Base-by-base conservation (phyloP, 225 moss, liverwort and hornwort genomes). In the Takakia lepidozioides region DNA sequence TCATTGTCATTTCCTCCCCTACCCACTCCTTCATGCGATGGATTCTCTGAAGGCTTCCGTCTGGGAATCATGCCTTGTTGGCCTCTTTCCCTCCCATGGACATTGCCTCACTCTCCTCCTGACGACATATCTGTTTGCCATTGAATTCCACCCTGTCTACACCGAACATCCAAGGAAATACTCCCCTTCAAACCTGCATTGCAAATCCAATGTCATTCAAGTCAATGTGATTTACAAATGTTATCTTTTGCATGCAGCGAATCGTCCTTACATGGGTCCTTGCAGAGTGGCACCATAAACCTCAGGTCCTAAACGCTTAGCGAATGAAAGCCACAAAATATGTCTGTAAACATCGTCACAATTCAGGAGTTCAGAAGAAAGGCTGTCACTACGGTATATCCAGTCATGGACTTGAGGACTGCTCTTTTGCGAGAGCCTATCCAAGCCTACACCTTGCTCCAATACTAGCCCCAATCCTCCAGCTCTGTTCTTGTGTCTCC, bases 41-140 rank as follows among this genome's bases (percentile, higher is more conserved):
- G 48, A 28, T 69, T 58, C 29, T 68, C 78, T 27, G 59, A 48
- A 16, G 64, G 76, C 21, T 63, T 77, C 71, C 76, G 72, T 64
- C 46, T 77, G 16, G 72, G 62, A 23, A 56, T 63, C 2, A 54
- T 36, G 4, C 46, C 49, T 49, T 56, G 63, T 60, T 42, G 52
- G 10, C 53, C 49, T 36, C 73, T 66, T 36, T 59, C 61, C 32
- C 38, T 61, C 43, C 60, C 60, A 49, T 66, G 73, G 40, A 34
- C 38, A 27, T 25, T 64, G 19, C 42, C 58, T 49, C 28, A 50
- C 46, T 55, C 37, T 21, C 23, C 60, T 51, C 60, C 48, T 21
- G 50, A 25, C 20, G 59, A 43, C 27, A 41, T 40, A 26, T 65
- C 55, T 15, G 54, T 10, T 51, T 69, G 60, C 37, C 60, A 49